Conservation (phyloP, 306 rosid genomes). For the Rosa multiflora region DNA sequence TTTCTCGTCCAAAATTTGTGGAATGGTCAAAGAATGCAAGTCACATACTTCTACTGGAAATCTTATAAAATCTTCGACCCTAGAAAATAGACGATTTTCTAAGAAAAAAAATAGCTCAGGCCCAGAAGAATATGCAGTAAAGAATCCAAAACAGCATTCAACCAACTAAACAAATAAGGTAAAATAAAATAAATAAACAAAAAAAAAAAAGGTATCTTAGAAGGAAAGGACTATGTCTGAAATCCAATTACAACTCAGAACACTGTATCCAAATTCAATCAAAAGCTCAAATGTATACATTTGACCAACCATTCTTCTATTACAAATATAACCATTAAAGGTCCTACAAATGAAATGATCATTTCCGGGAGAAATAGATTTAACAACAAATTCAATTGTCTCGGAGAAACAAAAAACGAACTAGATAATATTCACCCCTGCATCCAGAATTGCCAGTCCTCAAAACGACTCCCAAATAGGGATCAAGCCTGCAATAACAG, state of each 20-base stretch:
- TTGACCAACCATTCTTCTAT: conserved; percentile 55
- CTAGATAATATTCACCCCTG: conserved; percentile 95
- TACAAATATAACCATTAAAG: conserved; percentile 47
- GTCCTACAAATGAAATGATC: conserved; percentile 41
- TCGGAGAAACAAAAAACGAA: conserved; percentile 37
- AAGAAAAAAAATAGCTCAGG: background rate
- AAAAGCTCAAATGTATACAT: conserved; percentile 50
- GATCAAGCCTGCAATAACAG: conserved; percentile 55
- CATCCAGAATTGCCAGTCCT: conserved; percentile 79
- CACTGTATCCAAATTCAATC: conserved; percentile 44
- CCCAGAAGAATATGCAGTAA: background rate
- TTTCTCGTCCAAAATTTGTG: background rate
- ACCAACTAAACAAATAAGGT: no score
- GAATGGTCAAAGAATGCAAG: background rate
- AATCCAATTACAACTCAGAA: conserved; percentile 55
- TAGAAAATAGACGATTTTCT: background rate
- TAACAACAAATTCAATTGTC: conserved; percentile 49
- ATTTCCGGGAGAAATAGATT: conserved; percentile 26
- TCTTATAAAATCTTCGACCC: background rate
- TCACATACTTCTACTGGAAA: background rate
- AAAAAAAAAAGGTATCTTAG: background rate
- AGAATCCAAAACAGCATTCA: background rate
- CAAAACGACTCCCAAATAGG: conserved; percentile 39
- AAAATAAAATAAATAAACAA: background rate
- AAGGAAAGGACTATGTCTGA: conserved; percentile 29